Conservation (phyloP, 164 flowering plant species). For the Macadamia integrifolia region DNA sequence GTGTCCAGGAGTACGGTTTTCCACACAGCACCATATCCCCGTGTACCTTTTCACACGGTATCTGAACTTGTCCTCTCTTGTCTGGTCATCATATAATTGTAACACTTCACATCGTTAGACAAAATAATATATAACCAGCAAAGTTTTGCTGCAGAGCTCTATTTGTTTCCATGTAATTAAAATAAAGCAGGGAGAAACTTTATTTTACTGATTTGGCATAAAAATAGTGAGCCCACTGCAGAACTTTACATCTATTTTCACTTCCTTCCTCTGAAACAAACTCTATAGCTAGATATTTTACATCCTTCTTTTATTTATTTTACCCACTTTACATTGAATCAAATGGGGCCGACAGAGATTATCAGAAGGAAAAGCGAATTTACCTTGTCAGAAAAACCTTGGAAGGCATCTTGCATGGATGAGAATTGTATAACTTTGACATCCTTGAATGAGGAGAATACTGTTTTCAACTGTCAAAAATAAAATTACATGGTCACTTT, state of each 20-base stretch:
- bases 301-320: no score
- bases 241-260: no score
- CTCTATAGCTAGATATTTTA: no score
- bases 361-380: slow-evolving; percentile 6
- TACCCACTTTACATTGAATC: no score
- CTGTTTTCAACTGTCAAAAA: slow-evolving; percentile 45
- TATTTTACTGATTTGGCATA: no score
- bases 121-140: background rate
- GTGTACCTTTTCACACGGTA: slow-evolving; percentile 68
- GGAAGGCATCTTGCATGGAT: slow-evolving; percentile 81
- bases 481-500: background rate
- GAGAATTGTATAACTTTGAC: slow-evolving; percentile 85
- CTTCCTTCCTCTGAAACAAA: no score
- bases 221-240: no score
- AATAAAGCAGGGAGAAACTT: no score
- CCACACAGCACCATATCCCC: slow-evolving; percentile 93
- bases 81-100: slow-evolving; percentile 30
- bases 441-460: slow-evolving; percentile 73
- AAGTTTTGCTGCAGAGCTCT: background rate
- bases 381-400: slow-evolving; percentile 80
- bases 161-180: background rate
- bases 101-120: background rate
- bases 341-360: no score
- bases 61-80: slow-evolving; percentile 67
- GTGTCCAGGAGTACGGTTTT: slow-evolving; percentile 59